phyloP scores from a whole-genome alignment of 352 stramenopile genomes.

The Phytophthora quininea region DNA sequence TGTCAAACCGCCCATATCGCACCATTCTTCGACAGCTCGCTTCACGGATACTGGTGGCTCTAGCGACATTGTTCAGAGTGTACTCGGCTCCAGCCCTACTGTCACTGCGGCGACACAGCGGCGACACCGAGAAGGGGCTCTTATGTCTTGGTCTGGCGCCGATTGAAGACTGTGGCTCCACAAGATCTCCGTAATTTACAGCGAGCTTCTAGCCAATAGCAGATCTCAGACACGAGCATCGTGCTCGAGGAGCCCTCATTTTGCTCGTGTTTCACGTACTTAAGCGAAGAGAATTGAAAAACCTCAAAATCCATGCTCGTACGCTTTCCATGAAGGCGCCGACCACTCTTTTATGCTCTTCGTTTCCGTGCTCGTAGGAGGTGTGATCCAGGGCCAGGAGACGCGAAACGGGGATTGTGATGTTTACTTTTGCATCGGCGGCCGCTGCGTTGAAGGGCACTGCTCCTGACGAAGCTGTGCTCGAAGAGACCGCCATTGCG shows the following conservation, averaged over 20 bases:
- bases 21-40: background rate
- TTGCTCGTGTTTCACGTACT: background rate
- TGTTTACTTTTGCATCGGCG: constrained; percentile 32
- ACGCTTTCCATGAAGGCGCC: background rate
- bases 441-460: background rate
- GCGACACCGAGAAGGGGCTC: background rate
- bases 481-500: no score
- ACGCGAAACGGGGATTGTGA: no score
- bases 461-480: no score
- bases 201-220: background rate
- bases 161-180: background rate
- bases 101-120: background rate
- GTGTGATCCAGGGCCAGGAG: constrained; percentile 1
- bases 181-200: background rate
- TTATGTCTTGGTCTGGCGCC: background rate
- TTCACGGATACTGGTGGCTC: background rate
- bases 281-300: constrained; percentile 1
- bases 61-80: background rate
- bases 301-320: background rate
- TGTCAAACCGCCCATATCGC: background rate
- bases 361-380: background rate
- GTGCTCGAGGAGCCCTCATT: background rate
- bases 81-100: background rate
- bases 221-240: background rate
- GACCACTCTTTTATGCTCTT: background rate